Base-by-base conservation (phyloP, 768 basidiomycete genomes). In the Pisolithus marmoratus region DNA sequence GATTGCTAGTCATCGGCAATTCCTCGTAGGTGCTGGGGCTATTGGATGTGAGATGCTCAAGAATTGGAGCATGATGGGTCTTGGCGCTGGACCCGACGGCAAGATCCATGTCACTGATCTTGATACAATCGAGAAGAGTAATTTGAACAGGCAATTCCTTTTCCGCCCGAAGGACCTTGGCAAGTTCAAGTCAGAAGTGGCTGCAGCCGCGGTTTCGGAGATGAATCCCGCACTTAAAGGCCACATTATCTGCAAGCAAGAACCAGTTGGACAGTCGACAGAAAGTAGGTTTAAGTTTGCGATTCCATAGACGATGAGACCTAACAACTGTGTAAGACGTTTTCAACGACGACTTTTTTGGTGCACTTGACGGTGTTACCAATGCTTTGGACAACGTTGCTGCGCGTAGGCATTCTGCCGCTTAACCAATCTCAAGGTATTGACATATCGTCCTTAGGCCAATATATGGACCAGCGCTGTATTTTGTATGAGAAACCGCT, bases 1-100 rank as follows among this genome's bases (percentile, higher is more conserved):
- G 75, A 85, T 99, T 54, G 80, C 82, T 38, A 87, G 88, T 64
- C 83, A 92, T 65, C 81, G 89, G 24, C 90, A 98, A 63, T 99
- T 99, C 81, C 79, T 99, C 42, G 96, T 99, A 51, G 96, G 96
- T 8, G 85, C 95, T n/a, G 96, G 96, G 42, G 96, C 96, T 34
- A 98, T 99, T 66, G 96, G 96, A 19, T 99, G 96, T 65, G 96
- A 99, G 73, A 98, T 98, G 96, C 73, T 99, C 62, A 99, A 99
- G 78, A 99, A 98, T 70, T 99, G 96, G 96, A 89, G 90, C 58
- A 90, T 98, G 92, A 95, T 98, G 79, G 96, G 96, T 54, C 74
- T 99, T 43, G 94, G 82, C 7, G 80, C 85, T 27, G 90, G 90
- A 11, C 74, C 80, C 15, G 76, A 83, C 38, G 96, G 90, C 9